Base-by-base conservation (phyloP, 2,329 filamentous ascomycete genomes). In the Coleophoma crateriformis region DNA sequence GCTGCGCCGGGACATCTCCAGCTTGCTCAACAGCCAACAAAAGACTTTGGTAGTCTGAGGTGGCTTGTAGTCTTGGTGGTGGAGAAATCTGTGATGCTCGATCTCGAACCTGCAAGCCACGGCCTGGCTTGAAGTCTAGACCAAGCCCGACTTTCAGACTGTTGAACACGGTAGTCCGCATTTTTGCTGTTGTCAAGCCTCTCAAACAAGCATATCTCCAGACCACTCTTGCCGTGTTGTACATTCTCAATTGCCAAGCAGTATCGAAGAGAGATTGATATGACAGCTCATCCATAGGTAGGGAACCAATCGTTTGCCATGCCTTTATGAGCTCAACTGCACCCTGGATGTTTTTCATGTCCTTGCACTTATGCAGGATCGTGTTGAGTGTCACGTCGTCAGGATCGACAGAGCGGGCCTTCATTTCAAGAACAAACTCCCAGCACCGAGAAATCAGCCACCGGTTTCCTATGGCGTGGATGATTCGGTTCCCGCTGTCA, bases 161-260 rank as follows among this genome's bases (percentile, higher is more conserved):
- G 22, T 41, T 7, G 10, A 33, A 33, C 12, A 61, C 48, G 33
- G 37, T 51, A 3, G 40, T 14, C 44, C 58, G 50, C 54, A 57
- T 54, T 12, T 19, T 14, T 15, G 17, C 47, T 14, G 60, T 68
- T 11, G 67, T 66, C 11, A 43, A 38, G 8, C 60, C 61, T 14
- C 64, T 46, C 49, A 74, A 62, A 53, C 73, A 75, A 6, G 72
- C 70, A 59, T 74, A 73, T 52, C 64, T 63, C 74, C 74, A 77
- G 6, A 76, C 52, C 8, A 75, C 70, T 11, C 69, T 68, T 46
- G 67, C 69, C 11, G 71, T 58, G 47, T 75, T 76, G 53, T 69
- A 69, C 34, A 61, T 55, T 19, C 60, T 60, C 41, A 51, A 53
- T 17, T 60, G 60, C 64, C 66, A 72, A 7, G 71, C 71, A n/a